Evolutionary conservation across 345 rosid genomes (phyloP).

Genomic region (Mallotus nudiflorus): DNA sequence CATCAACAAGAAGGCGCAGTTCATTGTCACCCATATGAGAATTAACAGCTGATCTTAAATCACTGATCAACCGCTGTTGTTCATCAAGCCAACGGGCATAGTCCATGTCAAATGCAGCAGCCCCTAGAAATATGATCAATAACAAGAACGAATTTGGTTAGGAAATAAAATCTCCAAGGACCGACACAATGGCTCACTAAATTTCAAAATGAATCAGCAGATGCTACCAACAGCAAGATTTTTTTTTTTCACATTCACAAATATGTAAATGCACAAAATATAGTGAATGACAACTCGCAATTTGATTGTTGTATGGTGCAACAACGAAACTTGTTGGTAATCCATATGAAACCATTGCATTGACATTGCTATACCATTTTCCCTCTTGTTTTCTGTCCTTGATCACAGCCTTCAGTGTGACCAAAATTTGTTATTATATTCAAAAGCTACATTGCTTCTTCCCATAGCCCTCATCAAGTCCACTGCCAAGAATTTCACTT

Average conservation of each 20-base stretch:
- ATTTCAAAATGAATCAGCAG: not conserved
- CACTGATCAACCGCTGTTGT: slow-evolving; percentile 70
- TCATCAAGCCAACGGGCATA: slow-evolving; percentile 89
- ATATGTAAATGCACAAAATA: not conserved
- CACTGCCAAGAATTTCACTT: too few relatives aligned
- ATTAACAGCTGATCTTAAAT: slow-evolving; percentile 68
- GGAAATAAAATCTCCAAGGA: not conserved
- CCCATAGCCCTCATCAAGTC: too few relatives aligned
- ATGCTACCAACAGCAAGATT: not conserved
- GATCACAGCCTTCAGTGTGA: too few relatives aligned
- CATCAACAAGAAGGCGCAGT: slow-evolving; percentile 64
- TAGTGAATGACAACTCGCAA: too few relatives aligned
- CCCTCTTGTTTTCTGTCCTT: too few relatives aligned
- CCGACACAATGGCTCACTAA: not conserved
- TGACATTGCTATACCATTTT: too few relatives aligned
- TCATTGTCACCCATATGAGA: slow-evolving; percentile 64
- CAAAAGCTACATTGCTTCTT: too few relatives aligned
- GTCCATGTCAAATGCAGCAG: slow-evolving; percentile 75
- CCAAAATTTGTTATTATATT: too few relatives aligned
- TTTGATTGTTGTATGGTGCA: not conserved
- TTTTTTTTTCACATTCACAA: too few relatives aligned
- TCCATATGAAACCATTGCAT: too few relatives aligned
- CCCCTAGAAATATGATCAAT: slow-evolving; percentile 44
- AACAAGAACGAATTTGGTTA: not conserved
- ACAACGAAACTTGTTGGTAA: not conserved